Conservation (phyloP, 73 alveolate genomes). For the Stentor roeselii region DNA sequence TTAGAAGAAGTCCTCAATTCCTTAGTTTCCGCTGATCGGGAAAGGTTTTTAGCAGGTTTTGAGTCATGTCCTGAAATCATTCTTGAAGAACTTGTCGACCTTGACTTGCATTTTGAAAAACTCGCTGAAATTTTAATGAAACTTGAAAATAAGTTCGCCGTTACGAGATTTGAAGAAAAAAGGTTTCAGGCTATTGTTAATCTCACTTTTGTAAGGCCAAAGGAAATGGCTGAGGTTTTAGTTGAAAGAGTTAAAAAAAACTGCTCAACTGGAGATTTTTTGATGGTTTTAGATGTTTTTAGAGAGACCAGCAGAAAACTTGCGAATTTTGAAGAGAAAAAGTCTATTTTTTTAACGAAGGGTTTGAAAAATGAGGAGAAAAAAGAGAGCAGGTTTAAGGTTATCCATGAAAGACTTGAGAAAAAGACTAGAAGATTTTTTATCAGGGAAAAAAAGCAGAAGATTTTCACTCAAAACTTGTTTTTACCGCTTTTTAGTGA, state of each 20-base stretch:
- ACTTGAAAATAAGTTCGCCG: neutral
- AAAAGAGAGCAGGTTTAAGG: neutral
- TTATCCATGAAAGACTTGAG: conserved; percentile 13
- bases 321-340: no score
- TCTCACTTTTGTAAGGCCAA: neutral
- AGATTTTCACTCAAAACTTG: neutral
- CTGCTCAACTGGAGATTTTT: neutral
- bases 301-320: neutral
- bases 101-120: neutral
- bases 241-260: neutral
- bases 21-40: neutral
- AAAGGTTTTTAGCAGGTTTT: neutral
- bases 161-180: neutral
- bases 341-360: no score
- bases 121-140: conserved; percentile 4
- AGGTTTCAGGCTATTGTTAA: neutral
- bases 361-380: neutral
- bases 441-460: neutral
- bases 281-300: neutral
- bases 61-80: neutral
- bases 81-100: neutral
- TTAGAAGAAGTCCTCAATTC: neutral
- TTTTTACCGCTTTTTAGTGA: neutral
- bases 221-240: neutral
- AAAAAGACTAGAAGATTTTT: neutral